A percentile compares a stretch with the other conserved stretches of the same genome.
Conservation (phyloP, 345 rosid genomes). For the Lepidium didymum region DNA sequence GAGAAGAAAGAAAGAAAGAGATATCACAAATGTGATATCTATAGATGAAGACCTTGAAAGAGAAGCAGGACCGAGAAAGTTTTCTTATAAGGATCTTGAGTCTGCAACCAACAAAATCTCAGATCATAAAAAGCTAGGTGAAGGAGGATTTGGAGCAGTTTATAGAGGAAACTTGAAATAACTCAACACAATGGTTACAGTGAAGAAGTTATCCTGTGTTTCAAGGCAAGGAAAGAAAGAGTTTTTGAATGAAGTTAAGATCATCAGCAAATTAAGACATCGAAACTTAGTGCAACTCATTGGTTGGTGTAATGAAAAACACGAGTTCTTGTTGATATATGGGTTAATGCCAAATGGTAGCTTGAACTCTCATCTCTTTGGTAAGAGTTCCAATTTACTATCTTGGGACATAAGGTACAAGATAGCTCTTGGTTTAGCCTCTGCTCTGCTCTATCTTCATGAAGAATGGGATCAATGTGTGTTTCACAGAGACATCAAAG, state of each 20-base stretch:
- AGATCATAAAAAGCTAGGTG: conserved; percentile 27
- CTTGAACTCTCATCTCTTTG: conserved; percentile 28
- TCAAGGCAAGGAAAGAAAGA: conserved; percentile 35
- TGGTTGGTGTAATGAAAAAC: conserved; percentile 38
- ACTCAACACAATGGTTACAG: conserved; percentile 22
- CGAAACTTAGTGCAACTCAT: conserved; percentile 36
- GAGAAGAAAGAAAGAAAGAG: neutral
- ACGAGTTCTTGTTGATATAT: conserved; percentile 30
- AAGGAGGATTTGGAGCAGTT: conserved; percentile 44
- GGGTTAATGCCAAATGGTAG: conserved; percentile 38
- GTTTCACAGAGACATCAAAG: conserved; percentile 35
- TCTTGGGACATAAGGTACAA: conserved; percentile 27
- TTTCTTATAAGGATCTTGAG: conserved; percentile 26
- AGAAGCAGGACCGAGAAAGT: conserved; percentile 36
- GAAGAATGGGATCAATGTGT: conserved; percentile 46
- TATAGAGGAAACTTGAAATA: conserved; percentile 29
- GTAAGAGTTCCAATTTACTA: conserved; percentile 6
- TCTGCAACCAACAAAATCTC: conserved; percentile 35
- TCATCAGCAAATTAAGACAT: conserved; percentile 31
- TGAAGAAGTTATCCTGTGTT: conserved; percentile 33
- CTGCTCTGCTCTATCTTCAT: conserved; percentile 34
- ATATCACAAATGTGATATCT: neutral
- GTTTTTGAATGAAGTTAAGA: conserved; percentile 34
- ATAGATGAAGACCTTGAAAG: conserved; percentile 36
- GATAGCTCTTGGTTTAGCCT: conserved; percentile 28